Evolutionary conservation across 202 grass and related monocot species (phyloP).

Genomic region (Eragrostis tef): DNA sequence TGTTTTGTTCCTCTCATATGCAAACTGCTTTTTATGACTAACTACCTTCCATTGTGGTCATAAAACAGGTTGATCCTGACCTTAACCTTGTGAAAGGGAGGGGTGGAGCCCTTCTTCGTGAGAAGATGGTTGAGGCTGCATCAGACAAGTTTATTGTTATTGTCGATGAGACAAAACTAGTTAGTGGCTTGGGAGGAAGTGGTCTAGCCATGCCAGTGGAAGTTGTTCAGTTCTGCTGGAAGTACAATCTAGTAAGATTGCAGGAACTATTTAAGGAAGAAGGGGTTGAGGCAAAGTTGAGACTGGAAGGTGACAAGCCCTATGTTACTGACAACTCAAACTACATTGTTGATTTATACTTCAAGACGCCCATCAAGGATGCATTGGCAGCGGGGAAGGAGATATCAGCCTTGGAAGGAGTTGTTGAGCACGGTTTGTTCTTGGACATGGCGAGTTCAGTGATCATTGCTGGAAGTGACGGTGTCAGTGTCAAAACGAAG

Average conservation of each 20-base stretch:
- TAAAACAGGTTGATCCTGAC: slow-evolving; percentile 82
- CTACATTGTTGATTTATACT: slow-evolving; percentile 97
- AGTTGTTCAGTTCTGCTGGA: slow-evolving; percentile 99
- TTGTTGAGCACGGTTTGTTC: slow-evolving; percentile 93
- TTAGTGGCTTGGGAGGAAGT: slow-evolving; percentile 85
- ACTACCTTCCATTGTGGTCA: background rate
- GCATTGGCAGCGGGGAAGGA: slow-evolving; percentile 72
- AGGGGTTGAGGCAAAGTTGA: slow-evolving; percentile 82
- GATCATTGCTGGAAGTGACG: slow-evolving; percentile 88
- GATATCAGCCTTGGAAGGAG: slow-evolving; percentile 81
- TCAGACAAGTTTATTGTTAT: slow-evolving; percentile 86
- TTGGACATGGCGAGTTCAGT: slow-evolving; percentile 89
- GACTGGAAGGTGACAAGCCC: slow-evolving; percentile 68
- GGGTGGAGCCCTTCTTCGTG: slow-evolving; percentile 88
- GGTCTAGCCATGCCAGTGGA: slow-evolving; percentile 95
- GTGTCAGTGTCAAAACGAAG: slow-evolving; percentile 81
- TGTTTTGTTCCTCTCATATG: slow-evolving; percentile 18
- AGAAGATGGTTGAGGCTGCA: slow-evolving; percentile 97
- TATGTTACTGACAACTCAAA: slow-evolving; percentile 97
- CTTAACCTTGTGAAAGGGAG: slow-evolving; percentile 97
- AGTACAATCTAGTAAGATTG: slow-evolving; percentile 78
- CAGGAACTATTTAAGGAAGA: slow-evolving; percentile 80
- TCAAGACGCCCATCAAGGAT: slow-evolving; percentile 89
- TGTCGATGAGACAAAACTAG: slow-evolving; percentile 86
- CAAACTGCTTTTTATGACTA: slow-evolving; percentile 25